Evolutionary conservation across 768 basidiomycete genomes (phyloP), one percentile per base, ranked within the genome.

Genomic region (Agaricus blazei): DNA sequence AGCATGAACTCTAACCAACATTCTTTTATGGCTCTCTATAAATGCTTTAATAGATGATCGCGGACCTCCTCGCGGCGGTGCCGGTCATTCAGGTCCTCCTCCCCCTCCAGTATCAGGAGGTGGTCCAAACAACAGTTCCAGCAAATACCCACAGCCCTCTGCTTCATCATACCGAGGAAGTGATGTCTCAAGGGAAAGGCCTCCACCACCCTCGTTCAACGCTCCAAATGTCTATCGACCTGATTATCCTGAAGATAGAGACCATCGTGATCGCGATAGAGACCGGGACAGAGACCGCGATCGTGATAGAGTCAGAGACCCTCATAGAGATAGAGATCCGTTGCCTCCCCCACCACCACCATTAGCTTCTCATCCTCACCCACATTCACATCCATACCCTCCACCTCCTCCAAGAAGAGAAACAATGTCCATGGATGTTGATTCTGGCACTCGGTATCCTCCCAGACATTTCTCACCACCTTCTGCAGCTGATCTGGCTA

Each of bases 171-270:
- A 34, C 34, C 31, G 43, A 52, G 36, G 57, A 46, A 36, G 40
- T 15, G 62, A 67, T 43, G 26, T 65, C 15, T 71, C 75, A 14
- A 66, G 69, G 57, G 75, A 70, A 62, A 71, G 69, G 60, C 70
- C 68, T 27, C 60, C 58, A 44, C 50, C 58, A 28, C 40, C 19
- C n/a, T 15, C 40, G n/a, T 15, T 14, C 14, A 41, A 41, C n/a
- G 40, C 40, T 40, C 52, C 57, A 26, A 60, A 60, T 42, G 61
- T 59, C 1, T 79, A 76, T 56, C 69, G 77, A 43, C 68, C 76
- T 26, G 74, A 78, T 31, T 60, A 61, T 58, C 70, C 73, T 58
- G 74, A 73, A 51, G 69, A 72, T 56, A 67, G 75, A 56, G 69
- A 74, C 24, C 47, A 67, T 55, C 72, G 74, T 42, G 42, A 66